Conservation (phyloP, 306 rosid genomes). For the Psophocarpus tetragonolobus region DNA sequence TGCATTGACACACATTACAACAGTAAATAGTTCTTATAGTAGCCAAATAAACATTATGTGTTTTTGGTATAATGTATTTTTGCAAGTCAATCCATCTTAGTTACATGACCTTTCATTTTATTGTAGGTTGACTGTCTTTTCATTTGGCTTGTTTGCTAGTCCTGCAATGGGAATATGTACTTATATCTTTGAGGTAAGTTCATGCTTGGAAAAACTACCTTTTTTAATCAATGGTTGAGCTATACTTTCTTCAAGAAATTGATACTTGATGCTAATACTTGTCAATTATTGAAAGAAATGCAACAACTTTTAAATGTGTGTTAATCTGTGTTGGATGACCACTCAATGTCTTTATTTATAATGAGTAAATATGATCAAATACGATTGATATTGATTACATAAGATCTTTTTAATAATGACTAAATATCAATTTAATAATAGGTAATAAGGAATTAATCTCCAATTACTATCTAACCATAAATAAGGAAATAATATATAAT, state of each 20-base stretch:
- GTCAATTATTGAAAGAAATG: background rate
- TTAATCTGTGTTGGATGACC: no score
- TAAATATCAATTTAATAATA: no score
- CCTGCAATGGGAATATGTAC: slow-evolving; percentile 67
- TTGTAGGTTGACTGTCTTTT: slow-evolving; percentile 71
- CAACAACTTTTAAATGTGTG: no score
- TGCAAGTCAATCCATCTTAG: background rate
- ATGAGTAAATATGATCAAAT: no score
- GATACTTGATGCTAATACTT: background rate
- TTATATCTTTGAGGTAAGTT: slow-evolving; percentile 59
- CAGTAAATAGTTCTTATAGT: background rate
- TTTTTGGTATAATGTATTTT: slow-evolving; percentile 2
- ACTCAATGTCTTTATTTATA: no score
- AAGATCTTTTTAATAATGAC: no score
- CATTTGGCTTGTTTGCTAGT: slow-evolving; percentile 65
- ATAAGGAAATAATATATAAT: no score
- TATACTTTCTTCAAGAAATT: background rate
- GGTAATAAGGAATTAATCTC: no score
- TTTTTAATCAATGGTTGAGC: slow-evolving; percentile 14
- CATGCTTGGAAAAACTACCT: background rate
- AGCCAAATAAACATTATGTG: background rate
- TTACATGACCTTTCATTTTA: slow-evolving; percentile 9
- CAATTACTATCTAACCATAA: no score
- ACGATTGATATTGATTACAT: no score
- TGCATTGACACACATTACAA: background rate